Percentiles rank a stretch among this genome's conserved stretches.
phyloP scores from a whole-genome alignment of 352 stramenopile genomes.

The Phytophthora capsici region DNA sequence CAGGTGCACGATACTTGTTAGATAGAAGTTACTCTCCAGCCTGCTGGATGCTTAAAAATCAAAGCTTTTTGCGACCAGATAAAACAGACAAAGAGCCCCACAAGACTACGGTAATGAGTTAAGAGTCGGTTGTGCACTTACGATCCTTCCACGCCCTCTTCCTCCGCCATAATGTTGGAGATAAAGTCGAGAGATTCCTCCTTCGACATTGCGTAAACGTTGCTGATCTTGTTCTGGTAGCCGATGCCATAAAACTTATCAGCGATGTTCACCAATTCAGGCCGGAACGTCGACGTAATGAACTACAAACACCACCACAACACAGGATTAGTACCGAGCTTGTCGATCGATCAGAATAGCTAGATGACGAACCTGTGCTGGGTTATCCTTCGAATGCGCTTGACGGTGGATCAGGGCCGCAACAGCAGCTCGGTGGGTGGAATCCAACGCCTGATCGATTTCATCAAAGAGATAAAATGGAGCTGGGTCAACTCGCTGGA shows the following conservation, averaged over 20 bases:
- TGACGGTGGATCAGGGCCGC: conserved; percentile 97
- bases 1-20: conserved; percentile 11
- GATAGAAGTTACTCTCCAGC: conserved; percentile 14
- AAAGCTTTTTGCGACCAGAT: conserved; percentile 29
- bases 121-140: conserved; percentile 9
- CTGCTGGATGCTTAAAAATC: conserved; percentile 13
- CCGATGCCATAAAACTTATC: conserved; percentile 98
- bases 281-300: conserved; percentile 99
- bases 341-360: not conserved
- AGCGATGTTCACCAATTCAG: conserved; percentile 97
- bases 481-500: conserved; percentile 98
- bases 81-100: conserved; percentile 7
- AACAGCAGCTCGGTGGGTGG: conserved; percentile 97
- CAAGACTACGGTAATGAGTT: not conserved
- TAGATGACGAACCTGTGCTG: conserved; percentile 90
- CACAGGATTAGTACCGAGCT: conserved; percentile 11
- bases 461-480: conserved; percentile 99
- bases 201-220: conserved; percentile 94
- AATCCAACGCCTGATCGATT: conserved; percentile 99
- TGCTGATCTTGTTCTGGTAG: conserved; percentile 99
- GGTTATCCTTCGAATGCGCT: conserved; percentile 93
- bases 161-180: conserved; percentile 89
- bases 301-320: conserved; percentile 56
- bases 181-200: conserved; percentile 98
- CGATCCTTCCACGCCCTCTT: conserved; percentile 70